Base-by-base conservation (phyloP, 208 protist species). In the Acanthamoeba castellanii region DNA sequence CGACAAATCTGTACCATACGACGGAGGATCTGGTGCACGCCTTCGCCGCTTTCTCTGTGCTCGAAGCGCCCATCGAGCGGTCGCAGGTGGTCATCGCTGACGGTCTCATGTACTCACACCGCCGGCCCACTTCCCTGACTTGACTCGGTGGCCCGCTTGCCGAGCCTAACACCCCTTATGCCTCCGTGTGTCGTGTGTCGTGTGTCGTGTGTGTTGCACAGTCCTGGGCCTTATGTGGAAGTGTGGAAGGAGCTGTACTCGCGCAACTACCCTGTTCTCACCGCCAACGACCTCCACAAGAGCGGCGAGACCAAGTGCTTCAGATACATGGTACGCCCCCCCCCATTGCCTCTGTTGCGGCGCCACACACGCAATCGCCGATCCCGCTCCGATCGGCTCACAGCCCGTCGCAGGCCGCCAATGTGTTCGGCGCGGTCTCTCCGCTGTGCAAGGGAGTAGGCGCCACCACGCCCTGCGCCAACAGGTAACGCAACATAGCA, bases 1-100 rank as follows among this genome's bases (percentile, higher is more conserved):
- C 89, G 66, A 93, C 89, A 27, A 93, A 93, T 37, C 52, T 74
- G 34, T 93, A 68, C 47, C 89, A 93, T 37, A 34, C 89, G 47
- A 18, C 37, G 52, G 89, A 93, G 47, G 89, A 93, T 59, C 34
- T 4, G 25, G 18, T 93, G 27, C 66, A 81, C 22, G 89, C 89
- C 34, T 93, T 93, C 45, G 7, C 20, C 27, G 32, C 66, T 5
- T 93, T 64, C 45, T 74, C 89, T 22, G 66, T 93, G 42, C 52
- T 93, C 27, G 64, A 64, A 18, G 45, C 81, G 25, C 66, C 59
- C 8, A 14, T 81, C 13, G 59, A 74, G 7, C 13, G 45, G 9
- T 13, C 89, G 37, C 89, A 93, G 32, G 68, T 93, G 16, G 68
- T 93, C 70, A 93, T 93, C n/a, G 89, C 89, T 45, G 89, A 93